phyloP scores from a whole-genome alignment of 176 grass and related monocot genomes.

The Eremochloa ophiuroides region DNA sequence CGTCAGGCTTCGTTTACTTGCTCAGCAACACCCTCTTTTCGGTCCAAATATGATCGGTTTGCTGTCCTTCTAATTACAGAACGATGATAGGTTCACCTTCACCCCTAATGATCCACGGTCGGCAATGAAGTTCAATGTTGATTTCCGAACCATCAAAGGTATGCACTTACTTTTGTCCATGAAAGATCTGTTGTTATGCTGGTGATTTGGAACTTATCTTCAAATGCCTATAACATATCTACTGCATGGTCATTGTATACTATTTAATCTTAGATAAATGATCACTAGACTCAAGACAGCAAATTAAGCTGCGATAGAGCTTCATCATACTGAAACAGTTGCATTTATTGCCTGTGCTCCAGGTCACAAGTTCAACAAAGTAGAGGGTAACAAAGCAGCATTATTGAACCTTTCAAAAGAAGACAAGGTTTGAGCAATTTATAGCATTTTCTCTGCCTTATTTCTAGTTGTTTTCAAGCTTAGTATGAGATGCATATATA shows the following conservation, averaged over 20 bases:
- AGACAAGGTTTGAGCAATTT: conserved; percentile 62
- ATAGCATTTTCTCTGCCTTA: not conserved
- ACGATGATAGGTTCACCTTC: conserved; percentile 69
- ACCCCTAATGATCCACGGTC: conserved; percentile 77
- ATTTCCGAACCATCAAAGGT: conserved; percentile 92
- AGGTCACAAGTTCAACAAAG: conserved; percentile 96
- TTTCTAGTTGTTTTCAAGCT: not conserved
- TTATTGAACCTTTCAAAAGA: conserved; percentile 92
- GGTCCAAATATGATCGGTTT: not conserved
- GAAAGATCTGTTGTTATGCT: not conserved
- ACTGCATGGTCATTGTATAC: not conserved
- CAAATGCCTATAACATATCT: not conserved
- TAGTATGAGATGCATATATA: not conserved
- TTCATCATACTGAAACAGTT: not conserved
- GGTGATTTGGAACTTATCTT: not conserved
- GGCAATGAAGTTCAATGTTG: conserved; percentile 79
- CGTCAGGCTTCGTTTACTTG: not conserved
- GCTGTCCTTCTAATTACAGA: conserved; percentile 48
- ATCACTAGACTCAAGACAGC: not conserved
- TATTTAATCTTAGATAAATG: not conserved
- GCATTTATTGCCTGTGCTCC: not conserved
- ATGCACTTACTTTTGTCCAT: not conserved
- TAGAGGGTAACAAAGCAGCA: conserved; percentile 82
- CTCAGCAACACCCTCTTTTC: not conserved
- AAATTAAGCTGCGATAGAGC: not conserved